A percentile compares a stretch with the other conserved stretches of the same genome.
These are phyloP conservation scores for Parmales sp. DNA, from an alignment of 108 stramenopile species.

Conservation along the genomic window DNA sequence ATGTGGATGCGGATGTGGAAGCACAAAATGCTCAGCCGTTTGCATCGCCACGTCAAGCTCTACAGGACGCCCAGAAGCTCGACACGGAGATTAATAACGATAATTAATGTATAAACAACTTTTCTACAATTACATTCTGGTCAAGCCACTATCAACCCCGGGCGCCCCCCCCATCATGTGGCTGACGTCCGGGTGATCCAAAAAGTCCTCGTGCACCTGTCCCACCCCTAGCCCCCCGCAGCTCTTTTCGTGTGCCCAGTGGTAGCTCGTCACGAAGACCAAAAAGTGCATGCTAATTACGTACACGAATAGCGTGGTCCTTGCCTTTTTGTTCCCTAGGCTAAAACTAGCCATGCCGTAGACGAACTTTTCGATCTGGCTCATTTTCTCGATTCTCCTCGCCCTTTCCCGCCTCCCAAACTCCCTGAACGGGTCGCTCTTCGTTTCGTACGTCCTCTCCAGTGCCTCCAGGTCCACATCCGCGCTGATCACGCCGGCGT, in stretches of 20 bases:
- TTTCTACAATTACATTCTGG: too few relatives aligned
- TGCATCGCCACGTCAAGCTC: too few relatives aligned
- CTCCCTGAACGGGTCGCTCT: constrained; percentile 77
- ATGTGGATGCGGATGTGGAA: too few relatives aligned
- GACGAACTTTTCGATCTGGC: constrained; percentile 71
- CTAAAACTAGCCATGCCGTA: constrained; percentile 65
- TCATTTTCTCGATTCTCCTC: constrained; percentile 76
- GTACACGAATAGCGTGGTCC: constrained; percentile 71
- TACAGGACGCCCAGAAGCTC: too few relatives aligned
- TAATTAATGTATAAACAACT: too few relatives aligned
- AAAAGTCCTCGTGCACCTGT: too few relatives aligned
- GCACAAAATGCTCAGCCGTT: too few relatives aligned
- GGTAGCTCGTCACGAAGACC: constrained; percentile 74
- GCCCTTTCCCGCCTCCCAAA: constrained; percentile 67
- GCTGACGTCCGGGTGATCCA: too few relatives aligned
- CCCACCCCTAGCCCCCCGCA: background rate
- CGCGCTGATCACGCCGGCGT: constrained; percentile 13
- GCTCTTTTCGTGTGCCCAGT: constrained; percentile 56
- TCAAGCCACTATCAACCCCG: too few relatives aligned
- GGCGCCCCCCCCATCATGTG: too few relatives aligned
- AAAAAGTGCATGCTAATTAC: constrained; percentile 60
- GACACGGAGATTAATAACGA: too few relatives aligned
- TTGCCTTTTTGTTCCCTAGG: constrained; percentile 71
- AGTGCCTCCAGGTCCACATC: constrained; percentile 75
- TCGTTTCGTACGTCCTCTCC: constrained; percentile 76